Base-by-base conservation (phyloP, 495 filamentous ascomycete genomes). In the Penicillium cinerascens region DNA sequence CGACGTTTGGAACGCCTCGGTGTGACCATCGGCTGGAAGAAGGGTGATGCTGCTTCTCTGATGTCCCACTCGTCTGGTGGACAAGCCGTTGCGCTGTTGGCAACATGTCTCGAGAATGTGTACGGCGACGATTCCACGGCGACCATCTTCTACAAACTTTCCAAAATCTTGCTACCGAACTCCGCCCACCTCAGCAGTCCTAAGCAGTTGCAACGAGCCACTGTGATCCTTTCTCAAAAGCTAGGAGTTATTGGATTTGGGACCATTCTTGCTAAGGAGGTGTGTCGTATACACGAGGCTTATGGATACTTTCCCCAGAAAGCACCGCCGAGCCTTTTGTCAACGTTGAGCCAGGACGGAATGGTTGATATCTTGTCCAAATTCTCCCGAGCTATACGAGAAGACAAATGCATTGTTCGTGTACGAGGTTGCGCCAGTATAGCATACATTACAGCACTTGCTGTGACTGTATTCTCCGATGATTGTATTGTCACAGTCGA, bases 1-100 rank as follows among this genome's bases (percentile, higher is more conserved):
- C n/a, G n/a, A 39, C 42, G 43, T 3, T 13, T 46, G 15, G 43
- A 46, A 17, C 42, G 42, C 11, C 33, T 53, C 13, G 42, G 42
- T 4, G 15, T 47, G 23, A 37, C 22, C 4, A 27, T 53, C 8
- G 50, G 50, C 20, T 53, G 50, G 50, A 26, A 43, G n/a, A 47
- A 53, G 33, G 50, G 50, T 11, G 42, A 53, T 17, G 22, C 50
- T 27, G 50, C 50, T 6, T 53, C 50, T 6, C 20, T 53, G 42
- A 44, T 53, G 42, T 21, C 50, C 5, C 40, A 46, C 3, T 44
- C 50, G 7, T 27, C 50, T 7, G 50, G 50, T 17, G 50, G 50
- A 13, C 50, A 53, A 33, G 42, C 50, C 11, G 22, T 53, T 10
- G 42, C 50, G 18, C 27, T 47, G 4, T 35, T 53, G 16, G 40